These are phyloP conservation scores for Beauveria sp. DNA, from an alignment of 2,329 filamentous ascomycete species.

Conservation along the genomic window DNA sequence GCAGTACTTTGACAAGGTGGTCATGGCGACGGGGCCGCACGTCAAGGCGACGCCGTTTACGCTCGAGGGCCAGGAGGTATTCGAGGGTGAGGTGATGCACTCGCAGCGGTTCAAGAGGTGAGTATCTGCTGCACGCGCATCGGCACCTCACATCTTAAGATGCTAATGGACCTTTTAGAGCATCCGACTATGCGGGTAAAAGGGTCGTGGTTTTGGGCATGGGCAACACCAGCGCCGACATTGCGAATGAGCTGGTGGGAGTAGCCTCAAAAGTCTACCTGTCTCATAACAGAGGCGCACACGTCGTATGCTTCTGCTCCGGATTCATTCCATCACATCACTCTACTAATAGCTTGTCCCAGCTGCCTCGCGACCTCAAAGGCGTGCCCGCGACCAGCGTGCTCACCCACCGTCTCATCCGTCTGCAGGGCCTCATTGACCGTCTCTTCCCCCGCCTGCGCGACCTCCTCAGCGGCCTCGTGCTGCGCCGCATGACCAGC, in stretches of 20 bases:
- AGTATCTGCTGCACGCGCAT: not conserved
- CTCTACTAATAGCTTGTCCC: not conserved
- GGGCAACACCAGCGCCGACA: slow-evolving; percentile 29
- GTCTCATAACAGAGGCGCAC: slow-evolving; percentile 31
- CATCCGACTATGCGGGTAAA: slow-evolving; percentile 30
- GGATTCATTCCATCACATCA: not conserved
- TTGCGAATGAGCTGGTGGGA: slow-evolving; percentile 23
- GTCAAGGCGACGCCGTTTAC: slow-evolving; percentile 26
- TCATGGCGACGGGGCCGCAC: slow-evolving; percentile 28
- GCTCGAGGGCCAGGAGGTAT: slow-evolving; percentile 29
- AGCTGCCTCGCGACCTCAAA: slow-evolving; percentile 6
- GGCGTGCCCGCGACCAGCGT: slow-evolving; percentile 7
- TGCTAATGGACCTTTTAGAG: slow-evolving; percentile 10
- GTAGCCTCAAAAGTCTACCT: slow-evolving; percentile 32
- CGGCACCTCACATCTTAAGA: too few relatives aligned
- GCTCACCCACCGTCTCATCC: slow-evolving; percentile 3
- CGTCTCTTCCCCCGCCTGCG: slow-evolving; percentile 1
- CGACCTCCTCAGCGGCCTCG: slow-evolving; percentile 1
- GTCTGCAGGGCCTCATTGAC: slow-evolving; percentile 1
- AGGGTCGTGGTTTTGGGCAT: slow-evolving; percentile 37
- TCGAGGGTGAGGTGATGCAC: slow-evolving; percentile 33
- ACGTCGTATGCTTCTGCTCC: slow-evolving; percentile 23
- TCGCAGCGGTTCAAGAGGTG: slow-evolving; percentile 28
- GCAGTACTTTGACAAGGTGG: slow-evolving; percentile 30
- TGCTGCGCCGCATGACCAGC: not conserved